phyloP scores from a whole-genome alignment of 495 filamentous ascomycete species.

The Hypoxylon lenormandii region DNA sequence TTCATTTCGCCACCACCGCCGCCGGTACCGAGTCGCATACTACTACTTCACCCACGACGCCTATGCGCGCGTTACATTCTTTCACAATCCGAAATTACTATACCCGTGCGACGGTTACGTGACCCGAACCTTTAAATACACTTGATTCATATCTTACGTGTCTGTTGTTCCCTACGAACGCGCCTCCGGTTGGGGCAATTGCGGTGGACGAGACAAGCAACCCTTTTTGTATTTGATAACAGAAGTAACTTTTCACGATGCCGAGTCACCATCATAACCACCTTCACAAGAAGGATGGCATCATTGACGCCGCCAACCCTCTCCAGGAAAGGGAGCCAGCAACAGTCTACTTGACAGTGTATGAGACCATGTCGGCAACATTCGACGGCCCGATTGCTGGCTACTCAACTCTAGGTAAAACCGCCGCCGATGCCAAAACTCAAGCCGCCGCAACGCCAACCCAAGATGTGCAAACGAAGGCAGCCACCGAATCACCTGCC shows the following conservation, averaged over 20 bases:
- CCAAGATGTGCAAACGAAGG: background rate
- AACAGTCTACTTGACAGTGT: constrained; percentile 64
- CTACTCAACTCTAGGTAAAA: constrained; percentile 61
- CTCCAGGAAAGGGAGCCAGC: constrained; percentile 48
- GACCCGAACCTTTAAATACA: background rate
- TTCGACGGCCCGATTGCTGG: constrained; percentile 69
- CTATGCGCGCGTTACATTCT: constrained; percentile 41
- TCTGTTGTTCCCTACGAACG: constrained; percentile 6
- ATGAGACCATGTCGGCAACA: constrained; percentile 66
- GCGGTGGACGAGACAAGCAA: constrained; percentile 9
- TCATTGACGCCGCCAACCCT: constrained; percentile 37
- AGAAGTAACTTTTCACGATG: constrained; percentile 37
- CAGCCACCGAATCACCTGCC: background rate
- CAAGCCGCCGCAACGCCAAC: background rate
- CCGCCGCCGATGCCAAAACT: constrained; percentile 38
- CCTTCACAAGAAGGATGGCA: constrained; percentile 37
- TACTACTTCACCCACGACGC: constrained; percentile 13
- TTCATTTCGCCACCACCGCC: constrained; percentile 32
- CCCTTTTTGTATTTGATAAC: background rate
- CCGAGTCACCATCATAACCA: constrained; percentile 48
- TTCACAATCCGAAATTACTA: constrained; percentile 39
- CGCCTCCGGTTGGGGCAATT: constrained; percentile 11
- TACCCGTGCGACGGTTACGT: constrained; percentile 7
- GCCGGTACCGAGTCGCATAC: constrained; percentile 36
- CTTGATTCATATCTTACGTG: constrained; percentile 3